These are phyloP conservation scores for Pestalotiopsis sp. DNA, from an alignment of 2,329 filamentous ascomycete species.

Conservation along the genomic window DNA sequence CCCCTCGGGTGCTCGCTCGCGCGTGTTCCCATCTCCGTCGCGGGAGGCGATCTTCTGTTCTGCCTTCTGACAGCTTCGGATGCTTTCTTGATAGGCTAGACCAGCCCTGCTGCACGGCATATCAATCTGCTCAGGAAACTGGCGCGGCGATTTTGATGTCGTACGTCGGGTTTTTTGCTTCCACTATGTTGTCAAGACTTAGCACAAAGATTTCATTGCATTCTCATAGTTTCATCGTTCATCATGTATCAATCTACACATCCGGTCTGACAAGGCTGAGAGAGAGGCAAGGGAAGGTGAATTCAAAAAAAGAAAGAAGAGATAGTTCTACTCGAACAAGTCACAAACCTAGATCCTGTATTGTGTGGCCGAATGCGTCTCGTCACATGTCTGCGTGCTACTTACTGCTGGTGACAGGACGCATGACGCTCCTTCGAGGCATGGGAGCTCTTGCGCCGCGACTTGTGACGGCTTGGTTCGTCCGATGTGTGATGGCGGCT, in stretches of 20 bases:
- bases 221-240: neutral
- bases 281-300: no score
- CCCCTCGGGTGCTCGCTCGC: neutral
- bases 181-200: no score
- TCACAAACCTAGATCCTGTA: no score
- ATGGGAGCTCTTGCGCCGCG: neutral
- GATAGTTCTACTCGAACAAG: neutral
- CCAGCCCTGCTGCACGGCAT: neutral
- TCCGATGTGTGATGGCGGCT: neutral
- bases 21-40: neutral
- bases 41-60: neutral
- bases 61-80: neutral
- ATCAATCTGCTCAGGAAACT: no score
- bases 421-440: neutral
- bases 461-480: neutral
- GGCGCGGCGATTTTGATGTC: no score
- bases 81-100: neutral
- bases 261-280: neutral
- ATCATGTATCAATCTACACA: neutral
- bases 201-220: no score
- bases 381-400: neutral
- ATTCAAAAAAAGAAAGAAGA: no score
- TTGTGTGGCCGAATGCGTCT: neutral
- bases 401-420: neutral
- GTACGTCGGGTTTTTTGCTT: no score